Evolutionary conservation across 768 basidiomycete species (phyloP), one percentile per base, ranked within the genome.

Genomic region (Lanmaoa pseudosensibilis): DNA sequence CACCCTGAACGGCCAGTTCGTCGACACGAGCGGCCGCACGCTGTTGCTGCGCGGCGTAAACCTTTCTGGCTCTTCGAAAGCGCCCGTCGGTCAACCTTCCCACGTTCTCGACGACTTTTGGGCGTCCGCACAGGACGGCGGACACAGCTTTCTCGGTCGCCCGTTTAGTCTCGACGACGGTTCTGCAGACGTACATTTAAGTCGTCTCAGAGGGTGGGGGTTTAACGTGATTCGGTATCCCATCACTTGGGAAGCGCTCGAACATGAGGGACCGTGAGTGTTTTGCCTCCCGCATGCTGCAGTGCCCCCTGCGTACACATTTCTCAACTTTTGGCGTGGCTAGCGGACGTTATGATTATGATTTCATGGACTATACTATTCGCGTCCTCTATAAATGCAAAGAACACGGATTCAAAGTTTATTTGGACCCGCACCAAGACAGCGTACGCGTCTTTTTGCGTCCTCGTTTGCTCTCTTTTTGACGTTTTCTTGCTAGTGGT

Each of bases 371-470:
- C 67, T 98, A 98, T 63, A 90, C 87, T 4, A 81, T 98, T 34
- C 81, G 82, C 11, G 86, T 96, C 0, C 79, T 98, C n/a, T 80
- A 83, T 21, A 94, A 94, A 71, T 94, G 92, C 75, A 94, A 94
- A 68, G 86, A 90, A 46, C 88, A 91, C 64, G 96, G 94, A 18
- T 97, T 98, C 74, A 83, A 83, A 68, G 87, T 94, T 13, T 97
- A 85, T 72, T 85, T 99, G 77, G 94, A 98, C 65, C 94, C 96
- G 6, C 96, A 99, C 71, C 97, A 99, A 71, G 96, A 99, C 66
- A 82, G 83, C 40, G 95, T 97, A 69, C 68, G 93, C 83, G 2
- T 21, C 11, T 21, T 11, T n/a, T 33, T 23, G 19, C 32, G 10
- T 37, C 38, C 7, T 41, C 25, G 18, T 55, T 23, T 11, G 11